Evolutionary conservation across 2,329 filamentous ascomycete species (phyloP), one percentile per base, ranked within the genome.

Genomic region (Verticillium klebahnii): DNA sequence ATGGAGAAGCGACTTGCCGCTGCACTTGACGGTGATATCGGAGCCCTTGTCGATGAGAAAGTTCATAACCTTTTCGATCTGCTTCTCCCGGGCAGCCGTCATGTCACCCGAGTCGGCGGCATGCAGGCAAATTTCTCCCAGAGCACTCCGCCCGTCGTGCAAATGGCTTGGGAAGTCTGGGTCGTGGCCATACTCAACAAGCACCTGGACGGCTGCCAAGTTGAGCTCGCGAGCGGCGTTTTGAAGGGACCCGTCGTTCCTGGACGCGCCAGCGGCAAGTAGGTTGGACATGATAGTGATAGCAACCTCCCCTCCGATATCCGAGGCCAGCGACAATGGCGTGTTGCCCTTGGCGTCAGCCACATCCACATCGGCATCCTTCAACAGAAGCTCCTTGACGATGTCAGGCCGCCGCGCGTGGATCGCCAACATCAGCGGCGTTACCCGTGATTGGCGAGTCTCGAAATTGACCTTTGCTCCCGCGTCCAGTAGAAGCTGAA

Each of bases 221-320:
- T 89, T 85, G 23, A 90, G 76, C 56, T 83, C 80, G 14, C 84
- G 78, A 0, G 87, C 83, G 3, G 87, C 85, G 63, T 89, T 87
- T 67, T 90, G 88, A 3, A 91, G 76, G 1, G 86, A 89, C 0
- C 87, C 87, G 63, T 91, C 88, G 62, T 90, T 85, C 52, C 77
- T 79, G 1, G 82, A 80, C 1, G 85, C 83, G 23, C 84, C 82
- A 0, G 83, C 81, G 0, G 80, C 80, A 5, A 88, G 75, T 1
- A 89, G 71, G 59, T 78, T 80, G 2, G 77, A 75, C 81, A 86
- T 81, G 72, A 86, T 82, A 11, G 78, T 75, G 19, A 81, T 81
- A 0, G 82, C 79, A 14, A 84, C 65, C 0, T 85, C 80, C 15
- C 84, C 83, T 0, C 82, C 81, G 2, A 85, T 76, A 45, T 73